Evolutionary conservation across 148 eudicot species (phyloP), one percentile per base, ranked within the genome.

Genomic region (Fagopyrum tataricum): DNA sequence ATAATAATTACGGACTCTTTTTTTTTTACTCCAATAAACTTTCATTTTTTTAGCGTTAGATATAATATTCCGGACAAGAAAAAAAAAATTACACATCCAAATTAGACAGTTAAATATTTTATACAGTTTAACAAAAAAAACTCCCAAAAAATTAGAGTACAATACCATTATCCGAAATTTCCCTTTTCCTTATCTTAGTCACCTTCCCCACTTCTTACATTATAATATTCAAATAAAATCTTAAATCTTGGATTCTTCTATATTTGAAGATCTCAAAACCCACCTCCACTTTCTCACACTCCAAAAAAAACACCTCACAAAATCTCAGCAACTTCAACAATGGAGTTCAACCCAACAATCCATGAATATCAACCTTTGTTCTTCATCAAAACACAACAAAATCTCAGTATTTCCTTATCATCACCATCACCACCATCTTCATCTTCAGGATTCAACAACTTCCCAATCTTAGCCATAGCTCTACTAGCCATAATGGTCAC

Each of bases 401-500:
- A 31, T 31, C 37, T 31, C 37, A 31, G 37, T 31, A n/a, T n/a
- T n/a, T 31, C 37, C 0, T 31, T 31, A 31, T 31, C 69, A 39
- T 20, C 69, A 37, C 69, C 69, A 12, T 20, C 69, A 39, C 44
- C 69, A 37, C 69, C 69, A 12, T 20, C 42, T 31, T 39, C 69
- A 1, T 64, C 44, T 14, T 37, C 43, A 64, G 20, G 69, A 4
- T 39, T 64, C 67, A 68, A 75, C 7, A 81, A 87, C 58, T 87
- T 90, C 72, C 96, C 98, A 0, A 89, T 93, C 24, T 82, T 93
- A 2, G 94, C 89, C 3, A 78, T 93, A 5, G 98, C 98, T 43
- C 76, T 90, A 5, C 85, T 93, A 3, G 93, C 92, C 73, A 90
- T 93, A 10, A 56, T 89, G n/a, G 87, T 90, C 47, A 90, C 91